Conservation (phyloP, 2,329 filamentous ascomycete genomes). For the Monilinia fructigena region DNA sequence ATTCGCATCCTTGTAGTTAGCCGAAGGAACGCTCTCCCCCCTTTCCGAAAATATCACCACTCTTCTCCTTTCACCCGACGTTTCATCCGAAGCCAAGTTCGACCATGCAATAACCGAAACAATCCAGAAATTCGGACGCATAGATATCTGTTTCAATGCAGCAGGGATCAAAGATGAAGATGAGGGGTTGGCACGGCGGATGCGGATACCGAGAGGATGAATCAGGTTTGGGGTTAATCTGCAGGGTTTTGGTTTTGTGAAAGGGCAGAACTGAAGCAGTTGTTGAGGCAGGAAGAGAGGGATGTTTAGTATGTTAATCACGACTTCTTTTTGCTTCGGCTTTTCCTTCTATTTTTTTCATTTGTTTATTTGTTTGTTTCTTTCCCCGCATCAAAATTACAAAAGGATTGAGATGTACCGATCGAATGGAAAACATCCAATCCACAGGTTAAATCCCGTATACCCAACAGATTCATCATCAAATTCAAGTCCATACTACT, state of each 20-base stretch:
- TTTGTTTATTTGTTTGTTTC: background rate
- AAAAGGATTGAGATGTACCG: too few species aligned
- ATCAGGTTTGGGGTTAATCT: constrained; percentile 42
- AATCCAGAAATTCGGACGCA: constrained; percentile 50
- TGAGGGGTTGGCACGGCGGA: constrained; percentile 31
- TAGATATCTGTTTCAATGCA: constrained; percentile 56
- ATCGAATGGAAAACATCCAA: background rate
- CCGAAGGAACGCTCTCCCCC: constrained; percentile 1
- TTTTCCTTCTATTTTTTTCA: background rate
- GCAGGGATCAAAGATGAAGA: constrained; percentile 40
- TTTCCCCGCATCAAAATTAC: too few species aligned
- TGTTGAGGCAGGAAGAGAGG: constrained; percentile 34
- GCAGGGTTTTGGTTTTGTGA: constrained; percentile 42
- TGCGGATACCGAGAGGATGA: constrained; percentile 26
- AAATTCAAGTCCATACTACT: too few species aligned
- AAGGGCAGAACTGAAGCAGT: constrained; percentile 39
- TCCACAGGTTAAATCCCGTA: too few species aligned
- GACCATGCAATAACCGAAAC: constrained; percentile 36
- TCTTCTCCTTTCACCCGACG: constrained; percentile 25
- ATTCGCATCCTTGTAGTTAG: background rate
- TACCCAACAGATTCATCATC: too few species aligned
- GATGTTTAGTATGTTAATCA: constrained; percentile 25
- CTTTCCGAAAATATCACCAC: constrained; percentile 14
- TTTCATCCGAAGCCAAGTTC: constrained; percentile 29
- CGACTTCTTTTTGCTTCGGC: background rate